These are phyloP conservation scores for Phaeosphaeriaceae sp. DNA, from an alignment of 2,329 filamentous ascomycete species.

Conservation along the genomic window DNA sequence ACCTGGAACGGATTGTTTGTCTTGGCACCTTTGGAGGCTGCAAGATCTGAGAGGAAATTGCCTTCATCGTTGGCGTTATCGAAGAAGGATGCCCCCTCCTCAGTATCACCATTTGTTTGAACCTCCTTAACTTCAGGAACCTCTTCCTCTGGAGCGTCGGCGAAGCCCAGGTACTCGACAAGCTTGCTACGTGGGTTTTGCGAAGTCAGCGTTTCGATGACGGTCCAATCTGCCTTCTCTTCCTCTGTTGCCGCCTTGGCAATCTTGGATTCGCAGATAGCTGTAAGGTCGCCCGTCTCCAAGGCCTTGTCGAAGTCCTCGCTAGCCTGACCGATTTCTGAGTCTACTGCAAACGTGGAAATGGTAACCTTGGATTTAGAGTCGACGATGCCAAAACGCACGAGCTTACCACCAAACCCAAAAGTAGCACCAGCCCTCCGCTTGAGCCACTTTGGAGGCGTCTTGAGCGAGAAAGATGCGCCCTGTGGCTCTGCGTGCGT, in stretches of 20 bases:
- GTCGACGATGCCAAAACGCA: slow-evolving; percentile 75
- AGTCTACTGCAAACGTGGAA: slow-evolving; percentile 86
- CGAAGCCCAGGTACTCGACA: slow-evolving; percentile 88
- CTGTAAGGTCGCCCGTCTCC: slow-evolving; percentile 74
- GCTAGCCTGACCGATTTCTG: slow-evolving; percentile 80
- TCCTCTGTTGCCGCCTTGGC: slow-evolving; percentile 79
- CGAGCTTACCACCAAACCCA: slow-evolving; percentile 92
- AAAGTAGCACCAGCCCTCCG: slow-evolving; percentile 86
- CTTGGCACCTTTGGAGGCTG: slow-evolving; percentile 88
- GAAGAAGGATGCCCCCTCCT: slow-evolving; percentile 76
- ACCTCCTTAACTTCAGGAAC: slow-evolving; percentile 29
- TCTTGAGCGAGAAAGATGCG: slow-evolving; percentile 83
- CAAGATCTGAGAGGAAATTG: slow-evolving; percentile 83
- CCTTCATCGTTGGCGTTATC: slow-evolving; percentile 72
- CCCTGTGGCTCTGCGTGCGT: slow-evolving; percentile 91
- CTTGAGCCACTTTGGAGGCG: slow-evolving; percentile 90
- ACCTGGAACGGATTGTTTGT: slow-evolving; percentile 95
- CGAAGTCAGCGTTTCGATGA: slow-evolving; percentile 86
- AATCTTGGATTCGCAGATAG: slow-evolving; percentile 81
- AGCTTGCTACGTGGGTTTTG: slow-evolving; percentile 86
- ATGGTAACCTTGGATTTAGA: slow-evolving; percentile 80
- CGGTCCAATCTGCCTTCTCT: slow-evolving; percentile 94
- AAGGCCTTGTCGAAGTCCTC: slow-evolving; percentile 86
- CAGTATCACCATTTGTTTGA: slow-evolving; percentile 54
- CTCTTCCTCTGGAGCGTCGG: slow-evolving; percentile 59